Evolutionary conservation across 192 early-diverging fungal species (phyloP).

Genomic region (Backusella tuberculispora): DNA sequence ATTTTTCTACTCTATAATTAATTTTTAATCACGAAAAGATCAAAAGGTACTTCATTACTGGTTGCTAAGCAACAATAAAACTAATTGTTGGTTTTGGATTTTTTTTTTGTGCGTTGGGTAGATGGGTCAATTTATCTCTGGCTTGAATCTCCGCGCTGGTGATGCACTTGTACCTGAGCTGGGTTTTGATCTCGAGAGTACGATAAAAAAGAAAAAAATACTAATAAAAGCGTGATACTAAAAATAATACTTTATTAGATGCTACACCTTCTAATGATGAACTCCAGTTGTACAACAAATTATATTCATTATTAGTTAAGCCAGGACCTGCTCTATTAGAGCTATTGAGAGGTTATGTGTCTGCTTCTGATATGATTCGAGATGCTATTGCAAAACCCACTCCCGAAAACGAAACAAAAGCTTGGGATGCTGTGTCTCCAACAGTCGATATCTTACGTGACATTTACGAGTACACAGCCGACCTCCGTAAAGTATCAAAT

Average conservation of each 20-base stretch:
- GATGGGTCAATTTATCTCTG: constrained; percentile 55
- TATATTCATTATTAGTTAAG: constrained; percentile 54
- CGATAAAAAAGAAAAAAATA: constrained; percentile 37
- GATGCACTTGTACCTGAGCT: constrained; percentile 57
- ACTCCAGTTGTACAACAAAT: constrained; percentile 59
- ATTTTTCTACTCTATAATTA: background rate
- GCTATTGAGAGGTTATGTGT: constrained; percentile 60
- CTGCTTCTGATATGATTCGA: constrained; percentile 76
- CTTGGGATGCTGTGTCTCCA: constrained; percentile 86
- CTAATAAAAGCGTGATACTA: background rate
- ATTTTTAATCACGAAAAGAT: constrained; percentile 14
- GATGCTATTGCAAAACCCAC: constrained; percentile 86
- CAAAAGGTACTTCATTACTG: background rate
- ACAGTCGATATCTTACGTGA: constrained; percentile 76
- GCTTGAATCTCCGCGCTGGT: constrained; percentile 50
- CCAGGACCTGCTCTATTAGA: constrained; percentile 59
- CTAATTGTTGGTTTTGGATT: background rate
- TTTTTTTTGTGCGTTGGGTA: background rate
- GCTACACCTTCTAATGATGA: constrained; percentile 68
- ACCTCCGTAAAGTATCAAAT: constrained; percentile 64
- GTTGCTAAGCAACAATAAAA: background rate
- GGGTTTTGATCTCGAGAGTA: constrained; percentile 65
- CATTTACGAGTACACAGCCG: constrained; percentile 81
- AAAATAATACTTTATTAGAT: constrained; percentile 36
- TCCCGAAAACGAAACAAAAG: constrained; percentile 83